phyloP scores from a whole-genome alignment of 1,284 basidiomycete genomes.

The Filobasidium uniguttulatum region DNA sequence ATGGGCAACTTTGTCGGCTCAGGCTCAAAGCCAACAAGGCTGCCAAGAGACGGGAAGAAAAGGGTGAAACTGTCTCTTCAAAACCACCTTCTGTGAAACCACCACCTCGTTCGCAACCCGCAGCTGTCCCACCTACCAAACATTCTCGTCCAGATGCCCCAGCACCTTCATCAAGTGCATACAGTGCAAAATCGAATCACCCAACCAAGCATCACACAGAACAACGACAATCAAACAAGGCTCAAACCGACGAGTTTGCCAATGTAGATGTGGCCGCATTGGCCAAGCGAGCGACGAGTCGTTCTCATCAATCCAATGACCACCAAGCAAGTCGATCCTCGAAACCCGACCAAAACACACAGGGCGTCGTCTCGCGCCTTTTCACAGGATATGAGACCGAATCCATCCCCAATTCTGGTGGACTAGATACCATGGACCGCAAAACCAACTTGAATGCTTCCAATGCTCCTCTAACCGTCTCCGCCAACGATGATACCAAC shows the following conservation, averaged over 20 bases:
- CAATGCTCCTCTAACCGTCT: constrained; percentile 23
- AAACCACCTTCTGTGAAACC: background rate
- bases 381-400: constrained; percentile 61
- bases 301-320: background rate
- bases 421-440: constrained; percentile 12
- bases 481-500: constrained; percentile 48
- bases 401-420: background rate
- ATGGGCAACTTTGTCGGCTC: too few relatives aligned
- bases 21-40: constrained; percentile 34
- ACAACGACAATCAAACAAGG: background rate
- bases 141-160: background rate
- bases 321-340: background rate
- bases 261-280: constrained; percentile 26
- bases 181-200: background rate
- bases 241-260: constrained; percentile 33
- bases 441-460: constrained; percentile 21
- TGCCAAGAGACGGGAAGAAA: constrained; percentile 18
- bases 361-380: constrained; percentile 77
- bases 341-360: background rate
- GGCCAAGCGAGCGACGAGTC: background rate
- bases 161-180: background rate
- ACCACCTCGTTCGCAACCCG: constrained; percentile 6
- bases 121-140: background rate
- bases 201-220: background rate
- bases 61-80: constrained; percentile 8